Evolutionary conservation across 1,284 basidiomycete species (phyloP).

Genomic region (Papiliotrema terrestris): DNA sequence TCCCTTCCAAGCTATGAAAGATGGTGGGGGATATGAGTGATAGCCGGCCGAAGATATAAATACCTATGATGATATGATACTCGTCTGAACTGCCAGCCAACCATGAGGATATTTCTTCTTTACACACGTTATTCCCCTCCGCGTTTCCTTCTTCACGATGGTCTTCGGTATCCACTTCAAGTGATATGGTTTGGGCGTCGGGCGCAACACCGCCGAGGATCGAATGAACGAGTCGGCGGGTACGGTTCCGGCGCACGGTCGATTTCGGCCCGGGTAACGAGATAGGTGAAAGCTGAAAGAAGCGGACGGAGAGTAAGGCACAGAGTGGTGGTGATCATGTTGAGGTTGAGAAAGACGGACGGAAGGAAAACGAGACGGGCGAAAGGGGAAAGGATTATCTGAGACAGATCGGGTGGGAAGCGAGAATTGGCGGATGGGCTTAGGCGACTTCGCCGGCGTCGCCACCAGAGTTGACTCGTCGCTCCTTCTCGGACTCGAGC

Average conservation of each 20-base stretch:
- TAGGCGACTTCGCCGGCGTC: slow-evolving; percentile 4
- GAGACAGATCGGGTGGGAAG: background rate
- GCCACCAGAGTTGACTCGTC: slow-evolving; percentile 9
- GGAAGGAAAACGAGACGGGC: slow-evolving; percentile 2
- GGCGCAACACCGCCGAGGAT: too few relatives aligned
- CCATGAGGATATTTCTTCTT: background rate
- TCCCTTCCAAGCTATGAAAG: too few relatives aligned
- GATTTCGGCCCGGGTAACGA: background rate
- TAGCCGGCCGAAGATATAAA: background rate
- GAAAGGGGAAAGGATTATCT: slow-evolving; percentile 1
- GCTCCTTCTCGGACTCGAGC: slow-evolving; percentile 26
- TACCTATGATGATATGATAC: slow-evolving; percentile 1
- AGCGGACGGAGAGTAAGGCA: background rate
- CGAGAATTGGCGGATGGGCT: background rate
- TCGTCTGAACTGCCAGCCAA: background rate
- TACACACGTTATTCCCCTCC: too few relatives aligned
- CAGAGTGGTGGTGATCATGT: background rate
- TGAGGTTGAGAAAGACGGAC: slow-evolving; percentile 4
- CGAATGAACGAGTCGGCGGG: too few relatives aligned
- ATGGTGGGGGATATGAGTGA: too few relatives aligned
- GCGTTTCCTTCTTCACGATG: too few relatives aligned
- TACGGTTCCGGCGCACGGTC: too few relatives aligned
- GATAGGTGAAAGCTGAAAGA: background rate
- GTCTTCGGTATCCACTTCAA: too few relatives aligned
- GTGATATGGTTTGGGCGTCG: too few relatives aligned